Base-by-base conservation (phyloP, 768 basidiomycete species). In the Tubosaeta sp. region DNA sequence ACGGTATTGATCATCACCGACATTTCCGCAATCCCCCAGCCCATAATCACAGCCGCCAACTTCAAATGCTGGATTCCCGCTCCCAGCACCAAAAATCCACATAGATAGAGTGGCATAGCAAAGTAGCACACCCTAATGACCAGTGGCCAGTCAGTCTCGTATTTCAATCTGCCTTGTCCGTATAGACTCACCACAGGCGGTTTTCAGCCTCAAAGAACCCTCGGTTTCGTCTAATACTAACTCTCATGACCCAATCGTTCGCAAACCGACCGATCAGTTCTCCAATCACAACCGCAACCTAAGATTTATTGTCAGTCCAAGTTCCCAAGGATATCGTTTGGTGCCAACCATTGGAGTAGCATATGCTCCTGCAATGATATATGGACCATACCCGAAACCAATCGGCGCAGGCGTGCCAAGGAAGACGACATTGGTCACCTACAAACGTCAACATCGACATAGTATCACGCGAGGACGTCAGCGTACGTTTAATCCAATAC, bases 361-460 rank as follows among this genome's bases (percentile, higher is more conserved):
- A 55, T 76, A 76, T 22, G 63, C 61, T n/a, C 75, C 76, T 12
- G 79, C 69, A 29, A 75, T 67, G 5, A 64, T 61, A 54, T 71
- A 69, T 50, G 68, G 70, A 33, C 56, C 67, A 62, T 75, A 77
- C 1, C 76, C 79, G 50, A 75, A 82, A 1, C 79, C 81, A 5
- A 67, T 54, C 0, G 80, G 79, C 0, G 67, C 57, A 0, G 77
- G 76, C 2, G 69, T 66, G 5, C 75, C 79, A 5, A 82, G 63
- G 63, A 82, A 82, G 6, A 81, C 78, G 0, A 75, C 79, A 38
- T 78, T 79, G 6, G 82, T 83, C 17, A 79, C 77, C 74, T 81
- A 50, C 4, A 6, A 17, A 56, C 11, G 25, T 56, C 42, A 46
- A 31, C 31, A 27, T 46, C 11, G 2, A 25, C 9, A 22, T 6